Base-by-base conservation (phyloP, 106 monocot species). In the Alisma plantagoaquatica region DNA sequence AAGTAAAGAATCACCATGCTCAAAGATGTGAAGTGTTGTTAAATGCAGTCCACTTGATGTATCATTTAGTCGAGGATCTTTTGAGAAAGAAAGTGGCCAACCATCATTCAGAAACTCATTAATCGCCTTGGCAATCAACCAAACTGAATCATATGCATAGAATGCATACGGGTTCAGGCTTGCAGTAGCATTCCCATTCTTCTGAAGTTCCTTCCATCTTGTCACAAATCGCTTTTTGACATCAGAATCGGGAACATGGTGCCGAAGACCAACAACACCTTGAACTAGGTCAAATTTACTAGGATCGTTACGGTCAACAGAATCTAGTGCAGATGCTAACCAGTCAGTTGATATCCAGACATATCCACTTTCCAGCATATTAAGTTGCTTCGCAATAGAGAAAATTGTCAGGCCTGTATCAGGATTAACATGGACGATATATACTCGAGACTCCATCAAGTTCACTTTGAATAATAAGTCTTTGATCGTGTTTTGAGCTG, bases 271-370 rank as follows among this genome's bases (percentile, higher is more conserved):
- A 63, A 91, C 56, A 7, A 73, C 57, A 9, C 91, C 91, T 55
- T 91, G 84, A 33, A 85, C 59, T 32, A 69, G 50, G 58, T 62
- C 77, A 76, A 84, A 57, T 2, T 42, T 75, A 26, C 56, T 48
- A 10, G 68, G 29, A 41, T 70, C 53, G 21, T 21, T 15, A 32
- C 24, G 17, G 12, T 27, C 51, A 7, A 65, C 51, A 28, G 83
- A 79, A 44, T 85, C 84, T 52, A 91, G 32, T 10, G 55, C 54
- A 6, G 91, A 48, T 43, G 77, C 43, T 29, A 91, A 84, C 84
- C 91, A 91, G 22, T 85, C 84, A 4, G 91, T 91, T 16, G 76
- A 63, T 28, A 91, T 81, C 91, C 91, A 91, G 0, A 91, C 91
- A 54, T 84, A 91, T 4, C 91, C 91, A 54, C 33, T 41, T 17